Evolutionary conservation across 306 rosid species (phyloP).

Genomic region (Quercus berberidifolia): DNA sequence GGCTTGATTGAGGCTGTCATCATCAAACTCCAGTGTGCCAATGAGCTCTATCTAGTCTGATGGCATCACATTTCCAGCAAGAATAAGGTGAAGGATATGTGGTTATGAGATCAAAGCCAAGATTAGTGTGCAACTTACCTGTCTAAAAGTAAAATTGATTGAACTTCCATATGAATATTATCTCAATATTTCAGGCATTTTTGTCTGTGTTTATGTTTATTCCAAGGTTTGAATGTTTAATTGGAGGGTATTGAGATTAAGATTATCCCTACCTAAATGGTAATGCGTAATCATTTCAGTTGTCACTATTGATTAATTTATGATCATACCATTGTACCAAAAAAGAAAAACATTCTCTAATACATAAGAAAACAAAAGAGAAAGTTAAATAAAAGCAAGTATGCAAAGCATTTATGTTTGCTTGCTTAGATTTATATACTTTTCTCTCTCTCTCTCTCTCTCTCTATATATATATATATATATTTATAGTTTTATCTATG

Average conservation of each 20-base stretch:
- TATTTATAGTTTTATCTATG: too few relatives aligned
- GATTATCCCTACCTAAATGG: neutral
- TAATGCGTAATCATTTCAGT: neutral
- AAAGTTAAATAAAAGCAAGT: too few relatives aligned
- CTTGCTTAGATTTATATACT: too few relatives aligned
- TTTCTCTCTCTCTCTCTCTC: too few relatives aligned
- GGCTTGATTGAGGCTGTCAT: neutral
- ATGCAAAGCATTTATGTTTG: too few relatives aligned
- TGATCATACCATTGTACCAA: too few relatives aligned
- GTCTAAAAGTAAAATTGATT: neutral
- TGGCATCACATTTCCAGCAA: neutral
- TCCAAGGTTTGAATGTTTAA: neutral
- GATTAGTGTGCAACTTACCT: neutral
- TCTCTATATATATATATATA: too few relatives aligned
- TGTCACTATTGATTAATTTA: neutral
- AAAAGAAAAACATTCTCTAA: too few relatives aligned
- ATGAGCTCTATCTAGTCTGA: neutral
- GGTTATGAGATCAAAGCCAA: neutral
- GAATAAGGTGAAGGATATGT: neutral
- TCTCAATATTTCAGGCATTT: neutral
- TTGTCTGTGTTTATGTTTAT: neutral
- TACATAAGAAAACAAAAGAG: too few relatives aligned
- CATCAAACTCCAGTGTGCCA: neutral
- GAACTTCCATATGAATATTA: too few relatives aligned
- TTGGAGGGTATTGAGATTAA: neutral